Conservation (phyloP, 805 yeast species). For the Blastobotrys peoriensis region DNA sequence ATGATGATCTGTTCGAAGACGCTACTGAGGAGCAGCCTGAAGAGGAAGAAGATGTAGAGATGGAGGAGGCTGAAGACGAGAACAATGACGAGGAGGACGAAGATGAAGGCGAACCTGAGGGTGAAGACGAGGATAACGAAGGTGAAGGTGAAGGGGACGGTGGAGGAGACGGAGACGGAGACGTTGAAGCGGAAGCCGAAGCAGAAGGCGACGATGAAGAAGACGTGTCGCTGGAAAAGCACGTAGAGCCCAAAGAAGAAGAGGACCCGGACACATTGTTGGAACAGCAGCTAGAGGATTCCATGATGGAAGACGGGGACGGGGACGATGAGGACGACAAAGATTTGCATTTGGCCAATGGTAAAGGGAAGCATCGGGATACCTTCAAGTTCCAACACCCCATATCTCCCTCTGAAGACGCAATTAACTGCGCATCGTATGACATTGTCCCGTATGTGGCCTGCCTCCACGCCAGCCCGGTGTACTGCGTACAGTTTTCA, state of each 20-base stretch:
- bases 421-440: conserved; percentile 47
- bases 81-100: conserved; percentile 20
- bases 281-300: conserved; percentile 7
- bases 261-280: background rate
- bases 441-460: conserved; percentile 85
- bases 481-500: conserved; percentile 71
- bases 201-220: conserved; percentile 14
- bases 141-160: conserved; percentile 26
- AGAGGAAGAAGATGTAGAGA: conserved; percentile 19
- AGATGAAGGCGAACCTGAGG: conserved; percentile 25
- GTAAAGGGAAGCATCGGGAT: conserved; percentile 16
- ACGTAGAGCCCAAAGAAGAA: conserved; percentile 11
- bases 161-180: conserved; percentile 26
- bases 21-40: conserved; percentile 28
- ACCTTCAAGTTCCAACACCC: conserved; percentile 18
- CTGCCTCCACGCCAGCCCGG: conserved; percentile 71
- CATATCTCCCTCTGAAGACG: conserved; percentile 35
- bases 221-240: conserved; percentile 22
- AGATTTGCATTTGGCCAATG: conserved; percentile 5
- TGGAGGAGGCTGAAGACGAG: conserved; percentile 11
- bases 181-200: conserved; percentile 25
- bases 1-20: conserved; percentile 28
- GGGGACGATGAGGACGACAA: conserved; percentile 20
- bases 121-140: conserved; percentile 24
- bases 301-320: conserved; percentile 17